phyloP scores from a whole-genome alignment of 768 basidiomycete genomes.

The Mycena capillaripes region DNA sequence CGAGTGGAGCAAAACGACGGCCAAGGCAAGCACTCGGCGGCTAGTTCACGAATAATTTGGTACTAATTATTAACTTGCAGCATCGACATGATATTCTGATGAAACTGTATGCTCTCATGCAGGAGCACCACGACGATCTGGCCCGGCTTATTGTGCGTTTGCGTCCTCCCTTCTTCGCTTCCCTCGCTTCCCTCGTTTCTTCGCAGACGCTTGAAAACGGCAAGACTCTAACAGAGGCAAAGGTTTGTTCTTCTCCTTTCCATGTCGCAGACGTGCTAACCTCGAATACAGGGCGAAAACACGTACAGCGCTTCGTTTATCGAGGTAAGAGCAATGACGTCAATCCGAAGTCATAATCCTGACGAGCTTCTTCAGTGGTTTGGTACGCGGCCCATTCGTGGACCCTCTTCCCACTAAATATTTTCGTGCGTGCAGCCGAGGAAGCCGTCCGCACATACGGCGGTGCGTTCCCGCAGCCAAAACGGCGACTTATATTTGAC shows the following conservation, averaged over 20 bases:
- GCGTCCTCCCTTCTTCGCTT: background rate
- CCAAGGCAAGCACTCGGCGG: slow-evolving; percentile 73
- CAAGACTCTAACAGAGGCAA: slow-evolving; percentile 87
- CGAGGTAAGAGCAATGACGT: slow-evolving; percentile 63
- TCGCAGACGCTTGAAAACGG: slow-evolving; percentile 94
- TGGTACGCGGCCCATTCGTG: slow-evolving; percentile 59
- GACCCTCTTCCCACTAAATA: slow-evolving; percentile 14
- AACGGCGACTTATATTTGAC: background rate
- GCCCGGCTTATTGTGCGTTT: slow-evolving; percentile 83
- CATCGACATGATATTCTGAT: slow-evolving; percentile 86
- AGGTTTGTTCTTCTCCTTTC: slow-evolving; percentile 58
- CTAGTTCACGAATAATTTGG: too few relatives aligned
- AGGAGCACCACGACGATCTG: slow-evolving; percentile 89
- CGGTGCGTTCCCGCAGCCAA: slow-evolving; percentile 58
- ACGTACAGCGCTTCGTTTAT: slow-evolving; percentile 88
- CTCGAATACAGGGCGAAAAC: slow-evolving; percentile 75
- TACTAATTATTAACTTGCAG: too few relatives aligned
- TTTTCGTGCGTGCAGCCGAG: slow-evolving; percentile 69
- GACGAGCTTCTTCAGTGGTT: slow-evolving; percentile 72
- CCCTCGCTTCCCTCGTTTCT: slow-evolving; percentile 32
- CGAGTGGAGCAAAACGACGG: slow-evolving; percentile 89
- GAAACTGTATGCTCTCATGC: slow-evolving; percentile 85
- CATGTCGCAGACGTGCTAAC: background rate
- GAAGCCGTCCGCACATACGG: slow-evolving; percentile 95
- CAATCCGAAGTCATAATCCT: background rate